Percentiles rank a stretch among this genome's conserved stretches.
phyloP scores from a whole-genome alignment of 192 early-diverging fungal species.

The Umbelopsis sp. region DNA sequence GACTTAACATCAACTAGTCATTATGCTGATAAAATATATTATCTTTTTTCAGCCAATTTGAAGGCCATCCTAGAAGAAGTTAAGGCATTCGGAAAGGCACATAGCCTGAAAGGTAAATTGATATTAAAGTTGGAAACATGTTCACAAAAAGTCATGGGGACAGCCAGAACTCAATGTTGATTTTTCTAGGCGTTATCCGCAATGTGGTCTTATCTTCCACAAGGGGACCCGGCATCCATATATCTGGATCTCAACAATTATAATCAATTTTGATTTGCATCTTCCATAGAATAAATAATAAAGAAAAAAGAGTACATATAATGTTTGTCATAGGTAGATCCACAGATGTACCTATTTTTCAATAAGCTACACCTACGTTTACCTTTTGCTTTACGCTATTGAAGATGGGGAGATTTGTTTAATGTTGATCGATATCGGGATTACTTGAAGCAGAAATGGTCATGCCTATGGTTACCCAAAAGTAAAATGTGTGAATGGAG shows the following conservation, averaged over 20 bases:
- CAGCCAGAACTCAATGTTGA: neutral
- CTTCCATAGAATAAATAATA: too few species aligned
- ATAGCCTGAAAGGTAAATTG: slow-evolving; percentile 50
- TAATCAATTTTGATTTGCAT: neutral
- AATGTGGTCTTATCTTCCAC: slow-evolving; percentile 69
- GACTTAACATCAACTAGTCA: too few species aligned
- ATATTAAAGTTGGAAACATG: neutral
- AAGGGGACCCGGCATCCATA: slow-evolving; percentile 67
- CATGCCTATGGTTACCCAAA: neutral
- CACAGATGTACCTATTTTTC: too few species aligned
- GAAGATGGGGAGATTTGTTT: neutral
- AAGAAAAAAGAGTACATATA: too few species aligned
- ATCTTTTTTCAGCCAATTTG: slow-evolving; percentile 49
- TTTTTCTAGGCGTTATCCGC: slow-evolving; percentile 52
- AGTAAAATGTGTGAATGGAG: too few species aligned
- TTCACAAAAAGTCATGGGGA: neutral
- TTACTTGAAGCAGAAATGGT: neutral
- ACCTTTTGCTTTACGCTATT: neutral
- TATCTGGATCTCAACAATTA: slow-evolving; percentile 43
- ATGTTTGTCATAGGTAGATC: too few species aligned
- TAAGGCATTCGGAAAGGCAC: slow-evolving; percentile 56
- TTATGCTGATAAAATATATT: neutral
- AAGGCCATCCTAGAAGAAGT: slow-evolving; percentile 63
- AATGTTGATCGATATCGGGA: slow-evolving; percentile 6
- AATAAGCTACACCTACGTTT: too few species aligned